Base-by-base conservation (phyloP, 306 rosid species). In the Lagenaria siceraria region DNA sequence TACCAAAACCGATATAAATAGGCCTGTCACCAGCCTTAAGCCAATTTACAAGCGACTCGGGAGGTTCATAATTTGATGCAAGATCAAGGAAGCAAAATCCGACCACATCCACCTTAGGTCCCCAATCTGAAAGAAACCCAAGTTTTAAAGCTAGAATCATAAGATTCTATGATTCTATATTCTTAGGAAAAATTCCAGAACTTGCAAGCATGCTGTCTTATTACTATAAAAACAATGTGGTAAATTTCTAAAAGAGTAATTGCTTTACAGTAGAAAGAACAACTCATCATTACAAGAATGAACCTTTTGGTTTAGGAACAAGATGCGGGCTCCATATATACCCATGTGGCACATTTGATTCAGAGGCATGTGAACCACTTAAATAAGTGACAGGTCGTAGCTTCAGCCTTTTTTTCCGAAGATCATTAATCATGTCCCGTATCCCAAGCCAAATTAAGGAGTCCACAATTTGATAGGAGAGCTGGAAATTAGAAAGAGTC, bases 81-180 rank as follows among this genome's bases (percentile, higher is more conserved):
- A 96, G 98, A 88, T 96, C 99, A 79, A 96, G 99, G 89, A 96
- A 96, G 90, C 99, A 92, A 88, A 96, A 96, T 71, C 99, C 99
- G 36, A 96, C 99, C 66, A 92, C 97, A 81, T 96, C 99, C 74
- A 92, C 85, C 88, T 90, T 88, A 10, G 92, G 92, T 68, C 99
- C 99, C 99, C 99, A 96, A 88, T 96, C 99, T 96, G 91, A 83
- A 87, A 84, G 85, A 80, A 75, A 74, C 21, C 61, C 55, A 54
- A 75, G 56, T 77, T 60, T 64, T n/a, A 61, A 33, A 38, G 40
- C 25, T 52, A 73, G 58, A 60, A 46, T 27, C 76, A 46, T 46
- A 70, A 69, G 76, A 43, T 70, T 25, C 56, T 46, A 70, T 24
- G 40, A 38, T 68, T 42, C 75, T 42, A 40, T 68, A 40, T 68